Base-by-base conservation (phyloP, 164 flowering plant species). In the Umbellularia californica region DNA sequence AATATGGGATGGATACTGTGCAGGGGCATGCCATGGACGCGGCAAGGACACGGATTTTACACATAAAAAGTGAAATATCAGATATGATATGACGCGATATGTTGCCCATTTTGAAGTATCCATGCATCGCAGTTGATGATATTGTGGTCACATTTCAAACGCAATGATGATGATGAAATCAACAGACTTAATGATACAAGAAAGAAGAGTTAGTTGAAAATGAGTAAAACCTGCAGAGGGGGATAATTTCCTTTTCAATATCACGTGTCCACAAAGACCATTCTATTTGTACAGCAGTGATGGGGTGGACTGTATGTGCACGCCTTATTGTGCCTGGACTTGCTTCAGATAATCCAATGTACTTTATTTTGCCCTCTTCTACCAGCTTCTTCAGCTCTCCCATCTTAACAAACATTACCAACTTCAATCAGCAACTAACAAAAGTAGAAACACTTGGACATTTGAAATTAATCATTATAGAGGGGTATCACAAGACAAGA, bases 231-330 rank as follows among this genome's bases (percentile, higher is more conserved):
- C 90, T 71, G 84, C 92, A 88, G 58, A 87, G 77, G 10, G 90
- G 90, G 76, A 87, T 65, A 27, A 87, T 79, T 41, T 84, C 88
- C 1, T 87, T 83, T 75, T 87, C 88, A 28, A 88, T 80, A 0
- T 88, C 90, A 65, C 90, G 88, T 24, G 84, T 75, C 89, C 89
- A 88, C 2, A 87, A 71, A 30, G 90, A 88, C 72, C 80, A 88
- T 77, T 88, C 88, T 84, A 87, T 82, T 77, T 88, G 85, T 19
- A 87, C 12, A 22, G 90, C 89, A n/a, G 89, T 87, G 22, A 88
- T 80, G 50, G 92, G 92, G 75, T 85, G 92, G 78, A 88, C 84
- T 28, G 88, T 87, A 82, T 87, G 88, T 1, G 90, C 87, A 74
- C 89, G 79, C 72, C 85, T 77, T 72, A 88, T 82, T 27, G 92